These are phyloP conservation scores for Cladophialophora bantiana DNA, from an alignment of 2,329 filamentous ascomycete species.

Conservation along the genomic window DNA sequence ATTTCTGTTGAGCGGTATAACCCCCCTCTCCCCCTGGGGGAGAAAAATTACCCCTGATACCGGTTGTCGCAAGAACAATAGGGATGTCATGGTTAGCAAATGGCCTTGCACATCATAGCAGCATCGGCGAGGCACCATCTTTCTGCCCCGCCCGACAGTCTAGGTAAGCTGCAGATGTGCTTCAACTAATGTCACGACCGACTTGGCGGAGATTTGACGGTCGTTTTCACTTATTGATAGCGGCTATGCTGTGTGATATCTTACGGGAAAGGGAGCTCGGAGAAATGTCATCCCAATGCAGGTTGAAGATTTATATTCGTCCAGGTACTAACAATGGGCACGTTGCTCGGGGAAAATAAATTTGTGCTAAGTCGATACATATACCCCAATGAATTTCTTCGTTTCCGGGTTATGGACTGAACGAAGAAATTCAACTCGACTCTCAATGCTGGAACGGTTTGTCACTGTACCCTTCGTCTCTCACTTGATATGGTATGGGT, in stretches of 20 bases:
- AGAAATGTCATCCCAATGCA: background rate
- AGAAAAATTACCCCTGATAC: background rate
- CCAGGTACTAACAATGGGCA: background rate
- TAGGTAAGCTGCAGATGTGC: background rate
- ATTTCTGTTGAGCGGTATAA: background rate
- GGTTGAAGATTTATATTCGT: background rate
- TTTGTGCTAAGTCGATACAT: background rate
- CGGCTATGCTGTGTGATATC: background rate
- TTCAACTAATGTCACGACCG: background rate
- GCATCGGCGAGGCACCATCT: background rate
- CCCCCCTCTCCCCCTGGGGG: too few relatives aligned
- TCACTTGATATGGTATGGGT: conserved; percentile 6
- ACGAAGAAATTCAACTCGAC: background rate
- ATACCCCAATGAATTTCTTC: background rate
- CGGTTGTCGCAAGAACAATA: background rate
- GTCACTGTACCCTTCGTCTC: background rate
- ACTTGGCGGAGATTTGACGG: background rate
- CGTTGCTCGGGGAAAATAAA: background rate
- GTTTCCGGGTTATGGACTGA: background rate
- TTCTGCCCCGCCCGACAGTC: background rate
- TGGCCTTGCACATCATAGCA: background rate
- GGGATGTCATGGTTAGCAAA: background rate
- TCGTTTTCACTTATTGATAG: background rate
- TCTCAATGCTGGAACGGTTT: background rate
- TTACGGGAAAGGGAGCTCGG: background rate